Conservation (phyloP, 2,329 filamentous ascomycete species). For the Trichoderma sp. region DNA sequence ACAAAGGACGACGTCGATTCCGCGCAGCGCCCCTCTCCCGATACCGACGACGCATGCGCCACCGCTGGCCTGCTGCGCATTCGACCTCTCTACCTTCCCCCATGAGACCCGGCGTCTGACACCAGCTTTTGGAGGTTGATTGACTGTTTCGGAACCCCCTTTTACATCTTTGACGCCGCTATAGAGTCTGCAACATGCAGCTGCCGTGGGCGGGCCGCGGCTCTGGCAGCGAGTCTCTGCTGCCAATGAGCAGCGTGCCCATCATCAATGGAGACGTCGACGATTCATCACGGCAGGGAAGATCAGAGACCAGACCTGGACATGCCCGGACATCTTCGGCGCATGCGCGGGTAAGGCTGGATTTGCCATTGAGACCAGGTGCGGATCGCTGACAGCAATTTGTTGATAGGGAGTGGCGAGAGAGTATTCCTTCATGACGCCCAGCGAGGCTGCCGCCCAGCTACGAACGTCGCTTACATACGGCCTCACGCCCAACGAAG, state of each 20-base stretch:
- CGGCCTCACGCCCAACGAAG: slow-evolving; percentile 80
- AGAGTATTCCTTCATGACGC: slow-evolving; percentile 68
- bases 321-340: slow-evolving; percentile 56
- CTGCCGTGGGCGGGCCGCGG: slow-evolving; percentile 44
- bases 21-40: neutral
- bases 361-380: neutral
- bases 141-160: slow-evolving; percentile 26
- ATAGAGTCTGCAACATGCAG: slow-evolving; percentile 40
- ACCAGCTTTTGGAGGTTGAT: slow-evolving; percentile 6
- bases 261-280: slow-evolving; percentile 38
- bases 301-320: slow-evolving; percentile 37
- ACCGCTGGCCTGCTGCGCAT: slow-evolving; percentile 12
- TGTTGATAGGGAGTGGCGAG: slow-evolving; percentile 56
- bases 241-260: slow-evolving; percentile 43
- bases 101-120: slow-evolving; percentile 25
- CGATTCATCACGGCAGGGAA: slow-evolving; percentile 36
- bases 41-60: slow-evolving; percentile 19
- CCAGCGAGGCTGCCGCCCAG: slow-evolving; percentile 74
- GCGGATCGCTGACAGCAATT: slow-evolving; percentile 29
- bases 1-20: neutral
- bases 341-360: slow-evolving; percentile 54
- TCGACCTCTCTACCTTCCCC: slow-evolving; percentile 17
- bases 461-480: slow-evolving; percentile 80
- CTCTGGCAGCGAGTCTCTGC: slow-evolving; percentile 39
- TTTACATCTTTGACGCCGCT: slow-evolving; percentile 29